Base-by-base conservation (phyloP, 2,329 filamentous ascomycete genomes). In the Aspergillus fumigatus region DNA sequence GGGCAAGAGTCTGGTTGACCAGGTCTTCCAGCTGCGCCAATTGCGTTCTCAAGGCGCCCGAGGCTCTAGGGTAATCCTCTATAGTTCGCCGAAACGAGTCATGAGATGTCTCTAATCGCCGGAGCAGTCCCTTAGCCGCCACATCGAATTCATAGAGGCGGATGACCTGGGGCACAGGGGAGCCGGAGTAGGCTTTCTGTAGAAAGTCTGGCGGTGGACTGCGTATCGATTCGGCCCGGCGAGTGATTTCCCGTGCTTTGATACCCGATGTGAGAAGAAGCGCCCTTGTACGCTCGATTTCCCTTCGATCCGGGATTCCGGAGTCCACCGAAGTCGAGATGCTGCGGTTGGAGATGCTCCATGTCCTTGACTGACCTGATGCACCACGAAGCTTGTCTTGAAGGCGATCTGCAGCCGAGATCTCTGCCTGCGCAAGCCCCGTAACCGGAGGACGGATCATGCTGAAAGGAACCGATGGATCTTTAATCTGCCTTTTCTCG, bases 261-360 rank as follows among this genome's bases (percentile, higher is more conserved):
- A 97, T 87, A n/a, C 92, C 92, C 0, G 91, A 90, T 60, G 87
- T 89, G 23, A 96, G 79, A 43, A 96, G 83, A 8, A 95, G 79
- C 0, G 90, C 84, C 56, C 86, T 83, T 2, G 92, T 81, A n/a
- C 91, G 86, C 17, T 89, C 88, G 53, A 96, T 82, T 64, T 97
- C 93, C n/a, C 84, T 84, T 64, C 82, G 85, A 9, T 81, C 86
- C 29, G 89, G 67, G 3, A 71, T 59, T 3, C 65, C 72, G 10
- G 67, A 72, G 50, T 71, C 72, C 17, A 67, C 67, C 5, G 70
- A 66, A 5, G 65, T 66, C 23, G 76, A 69, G 17, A 77, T 68
- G 61, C 70, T 74, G 59, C 76, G 77, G 57, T 83, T 79, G 23
- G 82, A 80, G 50, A 86, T 84, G 63, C 81, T 85, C 84, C 83